Evolutionary conservation across 495 filamentous ascomycete genomes (phyloP).

Genomic region (Aspergillus saccharolyticus): DNA sequence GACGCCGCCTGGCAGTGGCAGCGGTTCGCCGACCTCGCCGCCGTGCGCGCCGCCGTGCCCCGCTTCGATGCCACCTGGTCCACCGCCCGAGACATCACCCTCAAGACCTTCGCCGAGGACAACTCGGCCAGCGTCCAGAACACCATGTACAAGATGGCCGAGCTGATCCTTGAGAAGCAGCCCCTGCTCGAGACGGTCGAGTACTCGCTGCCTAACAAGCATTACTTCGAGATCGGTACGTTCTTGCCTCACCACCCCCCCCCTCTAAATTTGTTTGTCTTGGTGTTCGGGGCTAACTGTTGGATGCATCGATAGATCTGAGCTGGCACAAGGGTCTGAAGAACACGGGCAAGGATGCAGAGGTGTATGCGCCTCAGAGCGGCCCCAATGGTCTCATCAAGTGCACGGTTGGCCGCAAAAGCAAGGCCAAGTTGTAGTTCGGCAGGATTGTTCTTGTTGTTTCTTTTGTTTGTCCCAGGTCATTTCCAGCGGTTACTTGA

Average conservation of each 20-base stretch:
- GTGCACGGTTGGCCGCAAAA: constrained; percentile 74
- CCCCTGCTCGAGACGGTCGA: constrained; percentile 67
- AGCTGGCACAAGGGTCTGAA: constrained; percentile 96
- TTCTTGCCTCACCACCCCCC: constrained; percentile 7
- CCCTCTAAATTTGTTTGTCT: constrained; percentile 7
- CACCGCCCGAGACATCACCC: constrained; percentile 69
- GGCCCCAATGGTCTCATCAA: constrained; percentile 94
- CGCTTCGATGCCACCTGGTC: constrained; percentile 77
- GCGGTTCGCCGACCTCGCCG: constrained; percentile 57
- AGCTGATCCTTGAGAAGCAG: constrained; percentile 74
- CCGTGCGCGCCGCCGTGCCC: constrained; percentile 57
- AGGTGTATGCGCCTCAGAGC: constrained; percentile 91
- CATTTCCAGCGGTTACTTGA: not conserved
- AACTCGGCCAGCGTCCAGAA: constrained; percentile 88
- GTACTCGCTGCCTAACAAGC: constrained; percentile 92
- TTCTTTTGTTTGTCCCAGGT: not conserved
- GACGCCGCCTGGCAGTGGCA: constrained; percentile 83
- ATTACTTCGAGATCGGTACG: constrained; percentile 95
- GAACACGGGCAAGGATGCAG: constrained; percentile 95
- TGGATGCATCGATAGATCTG: constrained; percentile 60
- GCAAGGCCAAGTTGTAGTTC: constrained; percentile 38
- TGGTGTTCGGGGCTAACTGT: not conserved
- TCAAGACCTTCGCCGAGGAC: constrained; percentile 90
- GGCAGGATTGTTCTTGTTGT: constrained; percentile 3
- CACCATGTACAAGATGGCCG: constrained; percentile 98